Conservation (phyloP, 1,284 basidiomycete species). For the Irpex rosettiformis region DNA sequence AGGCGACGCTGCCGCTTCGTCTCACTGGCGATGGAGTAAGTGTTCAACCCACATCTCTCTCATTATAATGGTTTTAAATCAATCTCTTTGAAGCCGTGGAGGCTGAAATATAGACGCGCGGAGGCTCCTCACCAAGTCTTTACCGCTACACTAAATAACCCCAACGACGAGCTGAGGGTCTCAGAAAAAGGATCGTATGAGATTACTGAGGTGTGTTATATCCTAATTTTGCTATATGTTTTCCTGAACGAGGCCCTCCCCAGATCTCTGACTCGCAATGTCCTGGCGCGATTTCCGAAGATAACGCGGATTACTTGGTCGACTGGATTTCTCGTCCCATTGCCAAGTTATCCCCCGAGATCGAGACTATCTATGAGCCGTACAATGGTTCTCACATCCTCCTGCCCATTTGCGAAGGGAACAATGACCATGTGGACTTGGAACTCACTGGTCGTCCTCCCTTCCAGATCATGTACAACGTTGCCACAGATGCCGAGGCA, state of each 20-base stretch:
- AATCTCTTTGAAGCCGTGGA: constrained; percentile 67
- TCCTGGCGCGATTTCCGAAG: constrained; percentile 64
- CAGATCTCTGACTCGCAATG: constrained; percentile 84
- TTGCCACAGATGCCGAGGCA: constrained; percentile 58
- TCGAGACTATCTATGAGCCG: constrained; percentile 49
- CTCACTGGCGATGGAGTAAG: constrained; percentile 85
- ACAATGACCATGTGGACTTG: constrained; percentile 76
- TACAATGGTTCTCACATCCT: constrained; percentile 71
- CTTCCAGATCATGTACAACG: constrained; percentile 84
- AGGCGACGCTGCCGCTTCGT: constrained; percentile 71
- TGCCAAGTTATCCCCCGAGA: constrained; percentile 55
- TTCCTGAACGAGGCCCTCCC: constrained; percentile 9
- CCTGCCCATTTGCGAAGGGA: constrained; percentile 77
- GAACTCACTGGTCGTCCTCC: constrained; percentile 80
- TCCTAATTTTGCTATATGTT: not conserved
- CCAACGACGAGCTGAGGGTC: constrained; percentile 73
- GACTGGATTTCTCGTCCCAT: constrained; percentile 75
- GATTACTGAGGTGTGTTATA: constrained; percentile 56
- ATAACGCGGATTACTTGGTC: constrained; percentile 66
- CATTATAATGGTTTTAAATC: constrained; percentile 10
- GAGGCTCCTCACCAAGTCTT: constrained; percentile 45
- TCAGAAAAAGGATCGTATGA: constrained; percentile 74
- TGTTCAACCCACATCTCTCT: constrained; percentile 10
- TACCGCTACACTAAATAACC: constrained; percentile 48
- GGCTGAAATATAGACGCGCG: constrained; percentile 65